Evolutionary conservation across 208 protist genomes (phyloP), one percentile per base, ranked within the genome.

Genomic region (Leishmania lainsoni): DNA sequence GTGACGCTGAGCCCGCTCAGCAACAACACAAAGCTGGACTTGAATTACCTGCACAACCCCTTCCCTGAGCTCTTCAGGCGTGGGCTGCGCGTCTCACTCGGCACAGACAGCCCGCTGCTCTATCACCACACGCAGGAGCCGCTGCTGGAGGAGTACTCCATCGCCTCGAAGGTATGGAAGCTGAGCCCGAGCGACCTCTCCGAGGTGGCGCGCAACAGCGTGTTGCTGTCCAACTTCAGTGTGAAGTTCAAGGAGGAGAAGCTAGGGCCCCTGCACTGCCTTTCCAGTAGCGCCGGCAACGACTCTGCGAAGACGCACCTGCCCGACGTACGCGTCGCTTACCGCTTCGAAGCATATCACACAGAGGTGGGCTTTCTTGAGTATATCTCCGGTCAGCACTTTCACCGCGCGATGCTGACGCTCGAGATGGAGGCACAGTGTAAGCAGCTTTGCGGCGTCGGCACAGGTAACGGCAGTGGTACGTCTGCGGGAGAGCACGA

Each of bases 21-120:
- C 91, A 99, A 99, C 90, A 99, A 99, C 93, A 94, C 95, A n/a
- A 96, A 99, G 54, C 99, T 99, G 65, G 86, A 99, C n/a, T 20
- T 85, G 39, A 88, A 94, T 39, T 99, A 99, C 85, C 83, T 98
- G 32, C 89, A 97, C 77, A 99, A 99, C 85, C 99, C 99, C 17
- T 99, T 99, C 83, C 94, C 95, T 22, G 61, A 79, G 61, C 98
- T 99, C 83, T 99, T 99, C 87, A 82, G 90, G 2, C 89, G 95
- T 56, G 99, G 99, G 51, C 87, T 99, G 59, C 98, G 99, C 69
- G 98, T 99, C 12, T 98, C 97, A 14, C 92, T 99, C 14, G 98
- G 98, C 22, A 99, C 99, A 16, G 97, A 98, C 85, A 91, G 92
- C 82, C 97, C 97, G 16, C 90, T 98, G 51, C 93, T 96, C 91